Base-by-base conservation (phyloP, 176 grass and related monocot species). In the Oryza punctata region DNA sequence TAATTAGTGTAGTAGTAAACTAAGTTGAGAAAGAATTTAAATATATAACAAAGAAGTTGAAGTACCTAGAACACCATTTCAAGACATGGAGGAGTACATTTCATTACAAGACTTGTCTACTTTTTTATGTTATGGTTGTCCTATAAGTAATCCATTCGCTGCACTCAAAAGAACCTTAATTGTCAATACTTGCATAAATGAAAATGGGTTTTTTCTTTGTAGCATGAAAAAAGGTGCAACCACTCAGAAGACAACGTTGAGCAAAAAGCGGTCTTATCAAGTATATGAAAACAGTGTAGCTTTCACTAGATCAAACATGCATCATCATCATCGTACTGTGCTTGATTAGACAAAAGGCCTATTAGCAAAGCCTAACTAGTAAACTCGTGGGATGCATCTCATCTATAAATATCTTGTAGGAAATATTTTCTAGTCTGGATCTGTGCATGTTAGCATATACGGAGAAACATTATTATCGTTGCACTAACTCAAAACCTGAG, bases 261-360 rank as follows among this genome's bases (percentile, higher is more conserved):
- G 33, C 35, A 89, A 65, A 80, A 80, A 14, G 64, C 18, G 24
- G 45, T 78, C 10, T 67, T 45, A 82, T 77, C 18, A 78, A 30
- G 49, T 59, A 27, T 44, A 70, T 11, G 19, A 72, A 64, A 85
- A 2, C 14, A 16, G 29, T 7, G 3, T 9, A 44, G 7, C 63
- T 70, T 66, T 75, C 12, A 10, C 38, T 29, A 59, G 70, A 35
- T 76, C 19, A 19, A 78, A 68, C 23, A 12, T 26, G 32, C 72
- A 68, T 7, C 44, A 1, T 52, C 23, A 21, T 64, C 54, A 66
- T 63, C 10, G 7, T 68, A 57, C 18, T 63, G 41, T 77, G 47
- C 40, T 83, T 54, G 21, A 61, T 74, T 33, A 78, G 46, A 24
- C 16, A 83, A 78, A 76, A 61, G 24, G 19, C 15, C 60, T 44